Base-by-base conservation (phyloP, 208 protist genomes). In the Crithidia bombi region DNA sequence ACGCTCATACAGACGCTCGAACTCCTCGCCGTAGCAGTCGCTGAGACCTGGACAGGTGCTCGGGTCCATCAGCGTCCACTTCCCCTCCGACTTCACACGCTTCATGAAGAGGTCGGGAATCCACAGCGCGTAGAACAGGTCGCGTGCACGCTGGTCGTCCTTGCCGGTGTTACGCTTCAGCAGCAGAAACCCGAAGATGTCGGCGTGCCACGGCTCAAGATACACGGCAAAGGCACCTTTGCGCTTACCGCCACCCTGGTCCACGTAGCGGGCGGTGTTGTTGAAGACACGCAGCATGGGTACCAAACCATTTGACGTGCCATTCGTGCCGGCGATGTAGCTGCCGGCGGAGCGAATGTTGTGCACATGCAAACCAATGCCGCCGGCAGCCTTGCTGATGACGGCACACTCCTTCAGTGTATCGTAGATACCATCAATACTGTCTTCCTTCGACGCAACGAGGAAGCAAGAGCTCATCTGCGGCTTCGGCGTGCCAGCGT, bases 241-340 rank as follows among this genome's bases (percentile, higher is more conserved):
- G 72, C 99, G 95, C 83, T 99, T 99, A 62, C 97, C 97, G 57
- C 98, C 98, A 33, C 98, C 95, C 86, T 99, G 98, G 73, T 99
- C 98, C 39, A 99, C 98, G 83, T 99, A 99, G 68, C 98, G 88
- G 25, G 98, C 98, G n/a, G 99, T 99, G 85, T 98, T 96, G 79
- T 99, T 99, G 83, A 97, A 99, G 17, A 99, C 98, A 55, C 98
- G 96, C 9, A 99, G 87, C 98, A 99, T 99, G 39, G 99, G 99
- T 17, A 99, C 92, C 19, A 99, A 83, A 39, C 98, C 98, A 76
- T 99, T 99, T 36, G 90, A 97, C 21, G 83, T 88, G 38, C 97
- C 98, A 78, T 99, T 99, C 54, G 98, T 99, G 33, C 98, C 98
- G 26, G 91, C 72, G 66, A 99, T 99, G 91, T 99, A 99, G 68